A percentile compares a stretch with the other conserved stretches of the same genome.
Conservation (phyloP, 1,284 basidiomycete genomes). For the Wolfiporia cocos region DNA sequence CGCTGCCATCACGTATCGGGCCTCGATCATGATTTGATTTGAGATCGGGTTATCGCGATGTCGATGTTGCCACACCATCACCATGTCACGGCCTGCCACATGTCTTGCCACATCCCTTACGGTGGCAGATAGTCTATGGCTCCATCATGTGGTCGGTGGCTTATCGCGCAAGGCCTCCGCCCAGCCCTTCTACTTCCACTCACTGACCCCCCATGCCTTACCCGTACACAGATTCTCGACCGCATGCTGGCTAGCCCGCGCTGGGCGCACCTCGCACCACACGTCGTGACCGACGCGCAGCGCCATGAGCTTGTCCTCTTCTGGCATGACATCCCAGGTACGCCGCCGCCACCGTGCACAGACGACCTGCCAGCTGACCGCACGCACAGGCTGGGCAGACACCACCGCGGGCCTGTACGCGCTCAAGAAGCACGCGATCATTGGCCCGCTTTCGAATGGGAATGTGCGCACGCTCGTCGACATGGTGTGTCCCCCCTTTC, state of each 20-base stretch:
- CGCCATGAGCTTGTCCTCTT: constrained; percentile 34
- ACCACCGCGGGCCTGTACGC: constrained; percentile 38
- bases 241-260: constrained; percentile 38
- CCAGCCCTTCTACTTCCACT: background rate
- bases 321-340: constrained; percentile 55
- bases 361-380: too few relatives aligned
- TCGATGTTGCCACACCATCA: too few relatives aligned
- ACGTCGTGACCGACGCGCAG: constrained; percentile 38
- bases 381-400: constrained; percentile 49
- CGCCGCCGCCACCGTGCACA: constrained; percentile 1
- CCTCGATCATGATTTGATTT: too few relatives aligned
- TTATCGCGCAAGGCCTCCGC: background rate
- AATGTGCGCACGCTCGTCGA: constrained; percentile 54
- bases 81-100: too few relatives aligned
- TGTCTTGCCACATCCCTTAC: too few relatives aligned
- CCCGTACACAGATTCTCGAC: constrained; percentile 44
- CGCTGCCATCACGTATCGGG: too few relatives aligned
- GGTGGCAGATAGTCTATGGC: too few relatives aligned
- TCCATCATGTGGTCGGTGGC: too few relatives aligned
- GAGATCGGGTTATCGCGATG: too few relatives aligned
- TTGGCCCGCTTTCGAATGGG: constrained; percentile 56
- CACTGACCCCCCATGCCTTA: background rate
- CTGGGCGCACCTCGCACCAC: constrained; percentile 39
- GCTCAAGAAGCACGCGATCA: constrained; percentile 44
- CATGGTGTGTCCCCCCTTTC: constrained; percentile 35